Conservation (phyloP, 2,329 filamentous ascomycete species). For the Eurotiales sp. region DNA sequence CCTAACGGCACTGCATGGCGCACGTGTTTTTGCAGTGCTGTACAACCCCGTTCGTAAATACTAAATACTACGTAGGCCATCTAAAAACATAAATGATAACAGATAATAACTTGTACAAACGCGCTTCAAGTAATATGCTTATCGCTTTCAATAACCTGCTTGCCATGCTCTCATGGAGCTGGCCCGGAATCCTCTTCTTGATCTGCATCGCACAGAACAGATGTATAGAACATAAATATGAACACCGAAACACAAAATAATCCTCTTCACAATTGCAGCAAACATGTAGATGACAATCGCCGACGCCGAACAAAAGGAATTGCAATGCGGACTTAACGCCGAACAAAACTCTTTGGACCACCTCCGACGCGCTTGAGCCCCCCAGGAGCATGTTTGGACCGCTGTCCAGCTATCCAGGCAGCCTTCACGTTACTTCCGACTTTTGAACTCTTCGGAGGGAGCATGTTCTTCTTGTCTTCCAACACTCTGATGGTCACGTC, state of each 20-base stretch:
- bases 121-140: neutral
- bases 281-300: neutral
- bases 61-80: too few species aligned
- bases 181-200: too few species aligned
- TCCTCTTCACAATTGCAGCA: neutral
- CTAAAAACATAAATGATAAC: too few species aligned
- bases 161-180: conserved; percentile 15
- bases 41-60: too few species aligned
- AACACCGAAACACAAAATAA: neutral
- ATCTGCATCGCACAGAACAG: too few species aligned
- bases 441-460: conserved; percentile 46
- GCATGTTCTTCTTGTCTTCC: conserved; percentile 36
- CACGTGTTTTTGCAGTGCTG: too few species aligned
- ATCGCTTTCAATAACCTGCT: conserved; percentile 11
- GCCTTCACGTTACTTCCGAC: conserved; percentile 34
- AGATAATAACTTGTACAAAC: too few species aligned
- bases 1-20: neutral
- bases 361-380: conserved; percentile 37
- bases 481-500: conserved; percentile 49
- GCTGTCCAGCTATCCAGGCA: conserved; percentile 36
- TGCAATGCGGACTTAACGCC: conserved; percentile 19
- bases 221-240: neutral
- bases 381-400: conserved; percentile 24
- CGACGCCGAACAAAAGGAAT: neutral
- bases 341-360: conserved; percentile 35